Conservation (phyloP, 2,329 filamentous ascomycete species). For the Rhinocladiella similis region DNA sequence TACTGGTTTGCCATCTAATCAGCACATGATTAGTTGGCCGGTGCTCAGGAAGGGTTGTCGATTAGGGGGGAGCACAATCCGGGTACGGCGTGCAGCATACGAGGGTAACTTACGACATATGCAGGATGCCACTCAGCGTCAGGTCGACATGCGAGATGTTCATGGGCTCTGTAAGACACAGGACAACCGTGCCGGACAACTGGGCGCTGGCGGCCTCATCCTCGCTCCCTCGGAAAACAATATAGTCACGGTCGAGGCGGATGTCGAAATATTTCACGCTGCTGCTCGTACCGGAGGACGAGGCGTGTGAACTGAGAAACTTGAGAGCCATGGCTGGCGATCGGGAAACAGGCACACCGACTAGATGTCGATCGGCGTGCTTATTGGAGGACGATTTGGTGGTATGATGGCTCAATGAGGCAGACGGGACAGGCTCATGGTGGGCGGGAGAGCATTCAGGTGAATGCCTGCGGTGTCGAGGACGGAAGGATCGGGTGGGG, state of each 20-base stretch:
- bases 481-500: constrained; percentile 17
- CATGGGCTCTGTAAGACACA: constrained; percentile 69
- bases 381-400: constrained; percentile 12
- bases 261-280: constrained; percentile 53
- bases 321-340: constrained; percentile 44
- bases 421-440: constrained; percentile 22
- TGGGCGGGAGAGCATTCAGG: constrained; percentile 22
- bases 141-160: constrained; percentile 73
- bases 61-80: constrained; percentile 10
- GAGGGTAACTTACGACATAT: constrained; percentile 60
- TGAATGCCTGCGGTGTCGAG: constrained; percentile 24
- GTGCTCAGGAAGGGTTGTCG: constrained; percentile 7
- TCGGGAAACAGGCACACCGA: constrained; percentile 9
- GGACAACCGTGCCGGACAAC: constrained; percentile 70
- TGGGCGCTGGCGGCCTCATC: constrained; percentile 75
- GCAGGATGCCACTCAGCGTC: constrained; percentile 68
- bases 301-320: constrained; percentile 42
- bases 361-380: constrained; percentile 22
- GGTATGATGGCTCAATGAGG: constrained; percentile 17
- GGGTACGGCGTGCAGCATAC: constrained; percentile 1
- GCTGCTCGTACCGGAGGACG: constrained; percentile 38
- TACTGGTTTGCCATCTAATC: constrained; percentile 26
- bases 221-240: constrained; percentile 74
- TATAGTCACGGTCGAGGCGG: constrained; percentile 73
- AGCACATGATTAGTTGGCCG: constrained; percentile 12